Conservation (phyloP, 257 asterid genomes). For the Echites panduratus region DNA sequence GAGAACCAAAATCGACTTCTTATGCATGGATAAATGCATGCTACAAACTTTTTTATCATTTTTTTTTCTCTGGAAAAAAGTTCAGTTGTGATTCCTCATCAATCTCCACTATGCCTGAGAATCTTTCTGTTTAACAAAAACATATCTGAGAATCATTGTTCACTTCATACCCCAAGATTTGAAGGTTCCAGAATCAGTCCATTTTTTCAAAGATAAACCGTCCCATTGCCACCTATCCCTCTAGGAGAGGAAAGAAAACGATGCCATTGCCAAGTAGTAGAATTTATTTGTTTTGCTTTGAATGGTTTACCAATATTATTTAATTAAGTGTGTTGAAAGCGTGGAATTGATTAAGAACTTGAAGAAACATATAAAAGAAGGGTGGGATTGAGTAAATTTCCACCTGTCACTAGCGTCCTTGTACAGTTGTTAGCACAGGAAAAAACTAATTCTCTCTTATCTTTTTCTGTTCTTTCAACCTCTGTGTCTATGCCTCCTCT, state of each 20-base stretch:
- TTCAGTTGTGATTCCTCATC: neutral
- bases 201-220: neutral
- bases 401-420: too few relatives aligned
- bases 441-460: conserved; percentile 8
- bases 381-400: too few relatives aligned
- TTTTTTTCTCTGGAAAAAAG: neutral
- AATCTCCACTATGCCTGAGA: neutral
- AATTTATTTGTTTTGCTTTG: too few relatives aligned
- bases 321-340: too few relatives aligned
- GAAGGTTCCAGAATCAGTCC: neutral
- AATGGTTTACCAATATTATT: neutral
- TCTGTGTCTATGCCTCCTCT: conserved; percentile 2
- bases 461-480: neutral
- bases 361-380: too few relatives aligned
- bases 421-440: neutral
- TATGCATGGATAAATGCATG: neutral
- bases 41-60: neutral
- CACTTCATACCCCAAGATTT: neutral
- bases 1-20: neutral
- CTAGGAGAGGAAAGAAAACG: too few relatives aligned
- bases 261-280: neutral
- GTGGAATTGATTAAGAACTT: too few relatives aligned
- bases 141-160: neutral
- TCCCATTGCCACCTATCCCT: neutral
- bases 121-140: neutral